Evolutionary conservation across 768 basidiomycete species (phyloP).

Genomic region (Suillus americanus): DNA sequence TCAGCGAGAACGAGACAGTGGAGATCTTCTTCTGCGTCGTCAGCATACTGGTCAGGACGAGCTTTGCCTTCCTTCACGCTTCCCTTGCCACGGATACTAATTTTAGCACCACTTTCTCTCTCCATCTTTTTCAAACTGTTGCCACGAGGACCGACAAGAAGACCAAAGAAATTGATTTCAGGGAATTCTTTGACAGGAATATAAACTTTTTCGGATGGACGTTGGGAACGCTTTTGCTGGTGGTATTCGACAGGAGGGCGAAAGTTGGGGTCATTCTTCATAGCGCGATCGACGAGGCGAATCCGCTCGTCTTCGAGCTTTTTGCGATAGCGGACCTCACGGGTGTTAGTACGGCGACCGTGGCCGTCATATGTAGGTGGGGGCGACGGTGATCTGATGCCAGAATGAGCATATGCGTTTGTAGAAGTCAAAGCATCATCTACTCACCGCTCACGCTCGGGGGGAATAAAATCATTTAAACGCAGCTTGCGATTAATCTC

Average conservation of each 20-base stretch:
- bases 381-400: conserved; percentile 84
- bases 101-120: conserved; percentile 95
- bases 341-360: conserved; percentile 96
- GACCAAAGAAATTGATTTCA: conserved; percentile 99
- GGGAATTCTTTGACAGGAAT: conserved; percentile 99
- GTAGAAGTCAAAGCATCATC: not conserved
- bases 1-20: conserved; percentile 97
- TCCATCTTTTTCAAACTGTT: conserved; percentile 99
- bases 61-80: conserved; percentile 99
- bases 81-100: conserved; percentile 97
- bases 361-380: conserved; percentile 97
- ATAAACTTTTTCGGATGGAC: conserved; percentile 97
- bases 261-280: conserved; percentile 98
- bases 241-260: conserved; percentile 96
- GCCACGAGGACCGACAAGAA: conserved; percentile 96
- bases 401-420: conserved; percentile 10
- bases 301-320: conserved; percentile 93
- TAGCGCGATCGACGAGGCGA: conserved; percentile 89
- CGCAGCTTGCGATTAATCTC: conserved; percentile 96
- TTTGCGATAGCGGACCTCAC: conserved; percentile 97
- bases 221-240: conserved; percentile 88
- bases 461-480: conserved; percentile 92
- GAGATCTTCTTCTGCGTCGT: conserved; percentile 97
- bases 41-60: conserved; percentile 89
- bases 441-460: conserved; percentile 86